Percentiles rank a stretch among this genome's conserved stretches.
These are phyloP conservation scores for Apiotrichum porosum DNA, from an alignment of 1,284 basidiomycete genomes.

Conservation along the genomic window DNA sequence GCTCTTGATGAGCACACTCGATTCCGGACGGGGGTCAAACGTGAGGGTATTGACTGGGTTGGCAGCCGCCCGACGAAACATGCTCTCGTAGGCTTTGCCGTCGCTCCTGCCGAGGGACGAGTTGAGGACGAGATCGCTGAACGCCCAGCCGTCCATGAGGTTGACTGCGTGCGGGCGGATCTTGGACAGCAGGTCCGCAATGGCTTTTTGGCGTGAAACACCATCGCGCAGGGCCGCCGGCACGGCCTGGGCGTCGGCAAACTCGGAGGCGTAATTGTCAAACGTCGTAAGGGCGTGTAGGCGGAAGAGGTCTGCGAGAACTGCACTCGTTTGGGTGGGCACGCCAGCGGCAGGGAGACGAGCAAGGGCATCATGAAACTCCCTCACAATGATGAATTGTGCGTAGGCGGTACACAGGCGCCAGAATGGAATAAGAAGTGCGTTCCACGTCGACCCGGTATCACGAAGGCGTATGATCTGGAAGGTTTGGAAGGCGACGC, in stretches of 20 bases:
- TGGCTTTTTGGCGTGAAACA: conserved; percentile 12
- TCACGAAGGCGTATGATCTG: conserved; percentile 46
- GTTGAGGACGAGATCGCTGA: conserved; percentile 56
- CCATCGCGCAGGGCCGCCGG: conserved; percentile 35
- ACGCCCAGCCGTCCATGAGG: conserved; percentile 54
- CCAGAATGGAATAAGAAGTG: conserved; percentile 21
- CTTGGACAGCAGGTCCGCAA: conserved; percentile 9
- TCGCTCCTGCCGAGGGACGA: conserved; percentile 54
- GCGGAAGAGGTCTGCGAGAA: conserved; percentile 45
- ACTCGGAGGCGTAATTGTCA: conserved; percentile 51
- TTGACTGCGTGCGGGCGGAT: conserved; percentile 29
- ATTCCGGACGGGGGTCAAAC: conserved; percentile 18
- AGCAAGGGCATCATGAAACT: conserved; percentile 17
- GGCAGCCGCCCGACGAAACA: conserved; percentile 45
- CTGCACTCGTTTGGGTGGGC: conserved; percentile 7
- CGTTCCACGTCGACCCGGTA: conserved; percentile 38
- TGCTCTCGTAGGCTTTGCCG: conserved; percentile 51
- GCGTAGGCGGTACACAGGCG: conserved; percentile 20
- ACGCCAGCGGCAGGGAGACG: conserved; percentile 4
- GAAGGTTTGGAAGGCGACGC: conserved; percentile 37
- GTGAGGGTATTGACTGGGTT: conserved; percentile 22
- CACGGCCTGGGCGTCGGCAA: conserved; percentile 50
- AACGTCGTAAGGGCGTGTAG: conserved; percentile 51
- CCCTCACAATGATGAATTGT: conserved; percentile 21
- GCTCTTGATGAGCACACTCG: conserved; percentile 12